Base-by-base conservation (phyloP, 2,329 filamentous ascomycete species). In the Colletotrichum graminicola region DNA sequence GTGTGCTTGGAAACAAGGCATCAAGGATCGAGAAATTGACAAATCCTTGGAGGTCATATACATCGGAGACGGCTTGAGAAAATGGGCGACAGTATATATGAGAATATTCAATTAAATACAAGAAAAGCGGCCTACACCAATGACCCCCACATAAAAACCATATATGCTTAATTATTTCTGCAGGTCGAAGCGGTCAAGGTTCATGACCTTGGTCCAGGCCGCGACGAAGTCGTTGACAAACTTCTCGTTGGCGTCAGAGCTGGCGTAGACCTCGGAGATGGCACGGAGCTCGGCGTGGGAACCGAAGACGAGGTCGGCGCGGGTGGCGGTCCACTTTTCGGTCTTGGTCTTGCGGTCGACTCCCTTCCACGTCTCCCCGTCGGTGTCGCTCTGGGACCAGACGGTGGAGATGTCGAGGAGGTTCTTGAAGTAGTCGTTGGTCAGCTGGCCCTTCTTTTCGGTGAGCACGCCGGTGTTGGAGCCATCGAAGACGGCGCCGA, bases 381-480 rank as follows among this genome's bases (percentile, higher is more conserved):
- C 82, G n/a, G 75, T 74, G 62, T 34, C 72, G 68, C 83, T 74
- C 45, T 59, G 82, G 51, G 82, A 81, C 93, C 93, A 94, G 26
- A 81, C 84, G 10, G 88, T 92, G 80, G 81, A 83, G 76, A 86
- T 88, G 78, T 94, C 92, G 36, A 95, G 87, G 2, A 95, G 85
- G 84, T 94, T 94, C 81, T 93, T 87, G 78, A 95, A 95, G 86
- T 93, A 95, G 83, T 94, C 93, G 81, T 93, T 94, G 78, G 89
- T 93, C 76, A 95, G 86, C 76, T 88, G 81, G 57, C 93, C 93
- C 1, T 91, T 91, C 14, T 84, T 85, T 74, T 86, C 85, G 71
- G 93, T 95, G 77, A 94, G 85, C 69, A 95, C 86, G 72, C 93
- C 93, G 67, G 88, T 81, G 41, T 84, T 78, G 1, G 91, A 93